phyloP scores from a whole-genome alignment of 139 green algal genomes.

The Trebouxia sp. region DNA sequence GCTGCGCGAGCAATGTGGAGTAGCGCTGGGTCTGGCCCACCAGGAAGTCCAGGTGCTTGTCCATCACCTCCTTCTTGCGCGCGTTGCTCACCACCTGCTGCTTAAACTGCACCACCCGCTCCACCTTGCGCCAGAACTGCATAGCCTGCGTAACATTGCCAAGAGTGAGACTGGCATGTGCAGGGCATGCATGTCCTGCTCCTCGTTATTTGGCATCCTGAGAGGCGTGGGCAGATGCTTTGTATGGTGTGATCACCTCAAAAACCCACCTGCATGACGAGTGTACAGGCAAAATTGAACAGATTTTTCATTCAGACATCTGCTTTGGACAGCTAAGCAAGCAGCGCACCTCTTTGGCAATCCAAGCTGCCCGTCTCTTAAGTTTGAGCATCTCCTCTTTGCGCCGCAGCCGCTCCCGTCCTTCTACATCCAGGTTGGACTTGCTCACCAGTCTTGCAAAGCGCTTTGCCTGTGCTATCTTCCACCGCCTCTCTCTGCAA shows the following conservation, averaged over 20 bases:
- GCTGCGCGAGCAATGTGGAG: constrained; percentile 79
- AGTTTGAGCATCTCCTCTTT: constrained; percentile 47
- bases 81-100: constrained; percentile 60
- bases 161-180: neutral
- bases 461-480: constrained; percentile 75
- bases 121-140: constrained; percentile 90
- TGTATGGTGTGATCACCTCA: neutral
- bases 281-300: neutral
- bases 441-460: constrained; percentile 57
- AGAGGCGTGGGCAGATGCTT: neutral
- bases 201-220: neutral
- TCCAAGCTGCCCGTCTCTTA: constrained; percentile 53
- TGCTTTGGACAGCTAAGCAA: neutral
- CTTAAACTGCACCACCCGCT: constrained; percentile 90
- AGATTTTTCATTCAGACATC: neutral
- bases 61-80: constrained; percentile 71
- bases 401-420: constrained; percentile 46
- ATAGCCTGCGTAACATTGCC: constrained; percentile 59
- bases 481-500: constrained; percentile 73
- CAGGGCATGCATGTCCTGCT: neutral
- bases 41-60: constrained; percentile 91
- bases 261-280: neutral
- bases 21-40: constrained; percentile 95
- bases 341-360: constrained; percentile 65
- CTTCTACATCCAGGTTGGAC: constrained; percentile 77